These are phyloP conservation scores for Agroathelia rolfsii DNA, from an alignment of 1,284 basidiomycete genomes.

Conservation along the genomic window DNA sequence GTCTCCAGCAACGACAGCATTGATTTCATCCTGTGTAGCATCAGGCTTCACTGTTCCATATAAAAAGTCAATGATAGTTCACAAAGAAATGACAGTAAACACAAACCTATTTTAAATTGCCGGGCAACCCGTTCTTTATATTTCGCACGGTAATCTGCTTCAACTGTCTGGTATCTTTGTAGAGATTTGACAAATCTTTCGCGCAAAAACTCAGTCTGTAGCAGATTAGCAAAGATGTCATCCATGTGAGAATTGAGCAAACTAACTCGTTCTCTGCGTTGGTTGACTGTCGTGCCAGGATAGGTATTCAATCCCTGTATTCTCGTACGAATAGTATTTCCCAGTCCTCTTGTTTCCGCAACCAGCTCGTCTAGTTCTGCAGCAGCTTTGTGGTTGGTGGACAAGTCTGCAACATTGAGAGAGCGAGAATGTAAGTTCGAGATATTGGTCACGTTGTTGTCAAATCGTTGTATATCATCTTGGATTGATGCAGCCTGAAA, in stretches of 20 bases:
- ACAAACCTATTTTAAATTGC: constrained; percentile 77
- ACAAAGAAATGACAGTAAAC: constrained; percentile 3
- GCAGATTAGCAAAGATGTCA: constrained; percentile 1
- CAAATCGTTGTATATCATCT: constrained; percentile 44
- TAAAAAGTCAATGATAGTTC: constrained; percentile 2
- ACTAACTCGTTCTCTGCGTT: constrained; percentile 66
- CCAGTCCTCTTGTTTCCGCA: constrained; percentile 51
- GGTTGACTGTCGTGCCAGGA: constrained; percentile 29
- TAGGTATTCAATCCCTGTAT: constrained; percentile 47
- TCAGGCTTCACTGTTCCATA: constrained; percentile 80
- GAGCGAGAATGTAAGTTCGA: constrained; percentile 49
- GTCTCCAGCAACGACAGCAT: constrained; percentile 73
- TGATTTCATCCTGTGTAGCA: constrained; percentile 77
- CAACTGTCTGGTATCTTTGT: constrained; percentile 75
- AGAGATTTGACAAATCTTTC: constrained; percentile 59
- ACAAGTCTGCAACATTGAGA: constrained; percentile 45
- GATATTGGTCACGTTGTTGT: constrained; percentile 47
- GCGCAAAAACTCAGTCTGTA: constrained; percentile 43
- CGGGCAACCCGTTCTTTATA: constrained; percentile 81
- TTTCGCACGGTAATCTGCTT: constrained; percentile 76
- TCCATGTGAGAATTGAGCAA: constrained; percentile 20
- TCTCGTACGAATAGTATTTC: constrained; percentile 52
- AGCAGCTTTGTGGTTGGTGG: constrained; percentile 32
- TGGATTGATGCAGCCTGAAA: constrained; percentile 45
- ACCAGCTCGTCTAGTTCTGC: constrained; percentile 47